Percentiles rank a stretch among this genome's conserved stretches.
phyloP scores from a whole-genome alignment of 78 protist genomes.

The Bigelowiella natans region DNA sequence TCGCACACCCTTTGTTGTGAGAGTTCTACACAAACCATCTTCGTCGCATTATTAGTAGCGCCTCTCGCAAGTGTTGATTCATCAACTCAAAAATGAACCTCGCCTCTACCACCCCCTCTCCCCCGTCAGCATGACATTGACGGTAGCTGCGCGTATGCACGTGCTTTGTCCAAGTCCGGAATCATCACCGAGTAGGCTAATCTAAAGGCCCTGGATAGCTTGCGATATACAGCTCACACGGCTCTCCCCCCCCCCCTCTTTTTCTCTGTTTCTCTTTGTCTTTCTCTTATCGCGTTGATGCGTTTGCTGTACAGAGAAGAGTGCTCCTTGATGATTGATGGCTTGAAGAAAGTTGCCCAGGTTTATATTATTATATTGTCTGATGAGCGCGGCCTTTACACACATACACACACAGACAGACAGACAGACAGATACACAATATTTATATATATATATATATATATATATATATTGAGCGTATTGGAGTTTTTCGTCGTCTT shows the following conservation, averaged over 20 bases:
- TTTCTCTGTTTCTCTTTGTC: too few relatives aligned
- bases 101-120: too few relatives aligned
- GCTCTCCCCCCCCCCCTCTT: neutral
- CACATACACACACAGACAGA: neutral
- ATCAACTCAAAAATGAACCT: too few relatives aligned
- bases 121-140: neutral
- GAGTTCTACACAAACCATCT: too few relatives aligned
- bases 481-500: too few relatives aligned
- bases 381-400: neutral
- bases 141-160: neutral
- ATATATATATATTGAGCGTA: neutral
- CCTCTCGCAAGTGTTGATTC: too few relatives aligned
- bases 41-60: too few relatives aligned
- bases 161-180: neutral
- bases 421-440: neutral
- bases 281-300: neutral
- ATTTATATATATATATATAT: neutral
- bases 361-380: neutral
- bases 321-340: conserved; percentile 1
- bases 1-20: too few relatives aligned
- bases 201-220: neutral
- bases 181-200: neutral
- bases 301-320: conserved; percentile 47
- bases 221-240: neutral
- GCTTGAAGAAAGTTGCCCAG: conserved; percentile 26